Conservation (phyloP, 2,329 filamentous ascomycete species). For the Elsinoe australis region DNA sequence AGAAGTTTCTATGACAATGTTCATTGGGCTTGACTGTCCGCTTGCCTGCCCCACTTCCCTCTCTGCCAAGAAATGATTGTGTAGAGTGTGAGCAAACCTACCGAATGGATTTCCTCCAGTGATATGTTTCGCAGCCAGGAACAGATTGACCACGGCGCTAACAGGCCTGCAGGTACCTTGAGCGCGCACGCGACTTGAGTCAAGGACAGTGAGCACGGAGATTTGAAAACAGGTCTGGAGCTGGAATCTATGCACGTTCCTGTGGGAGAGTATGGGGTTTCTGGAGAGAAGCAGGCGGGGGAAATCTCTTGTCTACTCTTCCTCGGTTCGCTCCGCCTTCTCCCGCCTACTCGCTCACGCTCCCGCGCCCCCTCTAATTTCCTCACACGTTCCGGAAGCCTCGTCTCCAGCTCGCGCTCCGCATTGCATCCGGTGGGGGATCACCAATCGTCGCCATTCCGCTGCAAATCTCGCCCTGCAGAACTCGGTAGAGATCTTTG, state of each 20-base stretch:
- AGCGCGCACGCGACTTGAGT: not conserved
- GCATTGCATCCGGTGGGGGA: conserved; percentile 4
- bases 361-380: not conserved
- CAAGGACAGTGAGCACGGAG: not conserved
- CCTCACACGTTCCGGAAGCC: conserved; percentile 3
- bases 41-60: not conserved
- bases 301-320: not conserved
- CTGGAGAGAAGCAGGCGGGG: conserved; percentile 1
- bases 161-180: not conserved
- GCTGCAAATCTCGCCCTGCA: conserved; percentile 3
- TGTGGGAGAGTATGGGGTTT: no score
- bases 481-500: not conserved
- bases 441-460: not conserved
- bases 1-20: not conserved
- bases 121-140: not conserved
- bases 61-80: no score
- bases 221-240: no score
- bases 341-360: no score
- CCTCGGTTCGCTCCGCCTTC: not conserved
- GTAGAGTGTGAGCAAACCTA: no score
- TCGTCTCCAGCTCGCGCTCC: not conserved
- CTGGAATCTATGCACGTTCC: no score
- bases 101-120: conserved; percentile 2
- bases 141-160: not conserved
- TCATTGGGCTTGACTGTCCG: not conserved